phyloP scores from a whole-genome alignment of 257 asterid genomes.

The Petunia axillaris region DNA sequence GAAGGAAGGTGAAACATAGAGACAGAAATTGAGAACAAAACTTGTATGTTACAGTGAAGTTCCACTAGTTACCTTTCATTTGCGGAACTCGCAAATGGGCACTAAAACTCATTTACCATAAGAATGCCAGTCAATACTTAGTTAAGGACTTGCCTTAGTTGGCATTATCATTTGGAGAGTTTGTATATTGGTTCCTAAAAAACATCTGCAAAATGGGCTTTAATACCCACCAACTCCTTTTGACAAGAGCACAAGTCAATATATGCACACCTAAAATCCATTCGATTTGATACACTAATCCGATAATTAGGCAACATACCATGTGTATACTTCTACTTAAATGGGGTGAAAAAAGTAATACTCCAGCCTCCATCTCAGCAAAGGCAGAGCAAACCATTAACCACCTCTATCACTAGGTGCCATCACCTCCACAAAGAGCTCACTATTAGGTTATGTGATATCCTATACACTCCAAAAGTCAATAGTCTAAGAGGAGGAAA shows the following conservation, averaged over 20 bases:
- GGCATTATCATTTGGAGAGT: too few relatives aligned
- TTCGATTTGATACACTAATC: too few relatives aligned
- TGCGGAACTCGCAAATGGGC: too few relatives aligned
- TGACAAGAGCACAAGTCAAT: neutral
- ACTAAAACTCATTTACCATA: too few relatives aligned
- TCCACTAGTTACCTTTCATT: too few relatives aligned
- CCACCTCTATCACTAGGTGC: neutral
- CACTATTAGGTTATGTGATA: neutral
- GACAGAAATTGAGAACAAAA: too few relatives aligned
- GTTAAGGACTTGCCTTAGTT: too few relatives aligned
- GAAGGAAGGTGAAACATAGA: too few relatives aligned
- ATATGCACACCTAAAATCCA: neutral
- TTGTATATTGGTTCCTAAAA: too few relatives aligned
- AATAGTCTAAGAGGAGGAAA: neutral
- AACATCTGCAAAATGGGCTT: too few relatives aligned
- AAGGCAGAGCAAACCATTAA: neutral
- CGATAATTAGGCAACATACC: neutral
- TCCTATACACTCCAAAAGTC: neutral
- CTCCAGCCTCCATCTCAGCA: neutral
- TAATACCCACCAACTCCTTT: neutral
- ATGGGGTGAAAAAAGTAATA: neutral
- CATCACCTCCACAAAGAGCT: neutral
- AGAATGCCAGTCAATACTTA: too few relatives aligned
- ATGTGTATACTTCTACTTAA: neutral
- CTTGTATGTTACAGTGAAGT: too few relatives aligned